A percentile compares a stretch with the other conserved stretches of the same genome.
Conservation (phyloP, 1,139 yeast genomes). For the Williopsis jadinii region DNA sequence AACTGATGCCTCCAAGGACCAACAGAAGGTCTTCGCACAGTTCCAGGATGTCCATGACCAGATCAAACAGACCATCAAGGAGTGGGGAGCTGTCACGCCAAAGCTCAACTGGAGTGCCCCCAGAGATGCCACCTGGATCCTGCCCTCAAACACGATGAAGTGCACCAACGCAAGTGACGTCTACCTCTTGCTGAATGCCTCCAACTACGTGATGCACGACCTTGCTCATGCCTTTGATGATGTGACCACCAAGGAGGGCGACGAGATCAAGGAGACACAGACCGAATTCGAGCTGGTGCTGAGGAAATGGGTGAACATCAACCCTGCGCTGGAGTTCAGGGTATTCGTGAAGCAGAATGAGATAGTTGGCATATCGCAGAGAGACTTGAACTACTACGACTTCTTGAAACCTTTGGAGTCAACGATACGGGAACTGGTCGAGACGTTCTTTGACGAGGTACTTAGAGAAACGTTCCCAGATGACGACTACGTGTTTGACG, state of each 20-base stretch:
- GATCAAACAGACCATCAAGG: constrained; percentile 36
- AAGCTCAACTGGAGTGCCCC: constrained; percentile 97
- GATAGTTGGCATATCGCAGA: constrained; percentile 71
- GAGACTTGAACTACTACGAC: constrained; percentile 79
- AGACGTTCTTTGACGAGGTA: constrained; percentile 46
- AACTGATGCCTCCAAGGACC: constrained; percentile 11
- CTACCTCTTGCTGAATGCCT: constrained; percentile 73
- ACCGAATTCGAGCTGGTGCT: constrained; percentile 57
- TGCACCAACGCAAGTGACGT: constrained; percentile 69
- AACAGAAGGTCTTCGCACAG: constrained; percentile 36
- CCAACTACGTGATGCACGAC: constrained; percentile 84
- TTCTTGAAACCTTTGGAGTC: constrained; percentile 47
- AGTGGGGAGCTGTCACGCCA: constrained; percentile 65
- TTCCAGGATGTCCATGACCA: constrained; percentile 55
- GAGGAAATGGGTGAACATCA: constrained; percentile 72
- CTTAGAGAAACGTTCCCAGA: constrained; percentile 47
- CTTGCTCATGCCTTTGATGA: constrained; percentile 62
- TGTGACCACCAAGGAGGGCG: constrained; percentile 15
- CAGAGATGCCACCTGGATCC: constrained; percentile 88
- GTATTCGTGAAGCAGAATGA: constrained; percentile 61
- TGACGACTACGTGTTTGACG: constrained; percentile 60
- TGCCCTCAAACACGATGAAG: constrained; percentile 66
- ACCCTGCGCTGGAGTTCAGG: constrained; percentile 88
- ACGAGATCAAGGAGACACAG: constrained; percentile 14
- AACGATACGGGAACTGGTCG: constrained; percentile 41